Evolutionary conservation across 805 yeast species (phyloP).

Genomic region (Saturnispora silvae): DNA sequence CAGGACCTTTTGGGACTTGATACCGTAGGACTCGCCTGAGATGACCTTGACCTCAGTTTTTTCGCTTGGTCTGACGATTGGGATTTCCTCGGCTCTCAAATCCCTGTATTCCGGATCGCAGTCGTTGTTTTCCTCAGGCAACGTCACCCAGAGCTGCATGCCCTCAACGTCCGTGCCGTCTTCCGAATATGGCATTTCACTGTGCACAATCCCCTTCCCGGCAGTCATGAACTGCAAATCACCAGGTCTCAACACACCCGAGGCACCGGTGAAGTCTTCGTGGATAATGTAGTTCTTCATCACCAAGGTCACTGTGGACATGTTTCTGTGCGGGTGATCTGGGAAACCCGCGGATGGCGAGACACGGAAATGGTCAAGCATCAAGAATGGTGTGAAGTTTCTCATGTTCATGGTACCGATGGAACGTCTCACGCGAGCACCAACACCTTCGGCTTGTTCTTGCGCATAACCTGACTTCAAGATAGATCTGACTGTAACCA

Average conservation of each 20-base stretch:
- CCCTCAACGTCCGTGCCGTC: conserved; percentile 46
- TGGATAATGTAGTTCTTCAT: conserved; percentile 62
- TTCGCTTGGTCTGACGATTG: conserved; percentile 55
- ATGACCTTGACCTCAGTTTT: conserved; percentile 60
- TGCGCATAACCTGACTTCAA: conserved; percentile 44
- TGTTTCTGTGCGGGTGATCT: conserved; percentile 77
- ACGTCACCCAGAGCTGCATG: conserved; percentile 82
- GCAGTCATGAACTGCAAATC: conserved; percentile 94
- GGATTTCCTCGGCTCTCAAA: conserved; percentile 58
- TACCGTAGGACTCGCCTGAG: conserved; percentile 67
- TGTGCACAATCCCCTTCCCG: conserved; percentile 76
- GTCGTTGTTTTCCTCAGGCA: conserved; percentile 54
- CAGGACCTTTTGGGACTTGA: conserved; percentile 59
- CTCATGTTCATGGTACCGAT: conserved; percentile 60
- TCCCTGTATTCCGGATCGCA: conserved; percentile 71
- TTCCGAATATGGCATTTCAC: conserved; percentile 68
- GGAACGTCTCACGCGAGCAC: conserved; percentile 77
- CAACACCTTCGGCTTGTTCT: conserved; percentile 77
- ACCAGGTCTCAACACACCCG: conserved; percentile 67
- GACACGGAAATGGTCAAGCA: conserved; percentile 70
- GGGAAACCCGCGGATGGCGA: conserved; percentile 65
- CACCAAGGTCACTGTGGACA: conserved; percentile 66
- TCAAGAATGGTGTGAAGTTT: conserved; percentile 70
- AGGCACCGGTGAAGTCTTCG: conserved; percentile 81
- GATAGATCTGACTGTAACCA: conserved; percentile 35